A percentile compares a stretch with the other conserved stretches of the same genome.
Evolutionary conservation across 805 yeast species (phyloP).

Genomic region (Starmera dryadoides): DNA sequence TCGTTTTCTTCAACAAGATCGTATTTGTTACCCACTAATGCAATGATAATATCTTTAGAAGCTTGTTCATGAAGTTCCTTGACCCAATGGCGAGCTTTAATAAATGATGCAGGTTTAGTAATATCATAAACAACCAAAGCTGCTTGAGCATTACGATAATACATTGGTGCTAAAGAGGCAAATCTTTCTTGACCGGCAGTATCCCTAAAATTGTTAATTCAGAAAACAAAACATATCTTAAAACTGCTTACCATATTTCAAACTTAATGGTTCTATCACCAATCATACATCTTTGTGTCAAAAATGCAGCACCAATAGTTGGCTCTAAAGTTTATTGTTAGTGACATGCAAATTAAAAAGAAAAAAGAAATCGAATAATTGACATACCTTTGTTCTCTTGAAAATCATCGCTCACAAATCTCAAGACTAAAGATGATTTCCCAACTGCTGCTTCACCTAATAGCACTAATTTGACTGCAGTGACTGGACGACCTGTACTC

Average conservation of each 20-base stretch:
- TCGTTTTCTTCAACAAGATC: constrained; percentile 60
- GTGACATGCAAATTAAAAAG: too few species aligned
- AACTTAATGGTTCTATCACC: constrained; percentile 83
- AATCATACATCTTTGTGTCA: constrained; percentile 88
- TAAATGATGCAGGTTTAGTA: constrained; percentile 89
- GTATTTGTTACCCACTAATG: constrained; percentile 87
- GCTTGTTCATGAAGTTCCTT: constrained; percentile 95
- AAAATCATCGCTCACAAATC: constrained; percentile 92
- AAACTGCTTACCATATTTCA: constrained; percentile 58
- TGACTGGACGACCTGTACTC: constrained; percentile 36
- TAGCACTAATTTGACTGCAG: constrained; percentile 82
- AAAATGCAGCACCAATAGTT: constrained; percentile 95
- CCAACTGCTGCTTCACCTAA: constrained; percentile 99
- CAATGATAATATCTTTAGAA: constrained; percentile 83
- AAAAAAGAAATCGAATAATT: not conserved
- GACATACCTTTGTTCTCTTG: constrained; percentile 74
- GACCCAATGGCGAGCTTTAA: constrained; percentile 98
- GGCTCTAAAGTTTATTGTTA: too few species aligned
- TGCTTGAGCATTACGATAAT: constrained; percentile 95
- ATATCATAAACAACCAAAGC: constrained; percentile 94
- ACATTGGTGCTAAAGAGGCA: constrained; percentile 95
- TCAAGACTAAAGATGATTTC: constrained; percentile 82
- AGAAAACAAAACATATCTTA: not conserved
- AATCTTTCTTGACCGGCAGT: constrained; percentile 98
- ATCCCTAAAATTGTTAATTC: constrained; percentile 35